These are phyloP conservation scores for Osmanthus fragrans DNA, from an alignment of 257 asterid genomes.

Conservation along the genomic window DNA sequence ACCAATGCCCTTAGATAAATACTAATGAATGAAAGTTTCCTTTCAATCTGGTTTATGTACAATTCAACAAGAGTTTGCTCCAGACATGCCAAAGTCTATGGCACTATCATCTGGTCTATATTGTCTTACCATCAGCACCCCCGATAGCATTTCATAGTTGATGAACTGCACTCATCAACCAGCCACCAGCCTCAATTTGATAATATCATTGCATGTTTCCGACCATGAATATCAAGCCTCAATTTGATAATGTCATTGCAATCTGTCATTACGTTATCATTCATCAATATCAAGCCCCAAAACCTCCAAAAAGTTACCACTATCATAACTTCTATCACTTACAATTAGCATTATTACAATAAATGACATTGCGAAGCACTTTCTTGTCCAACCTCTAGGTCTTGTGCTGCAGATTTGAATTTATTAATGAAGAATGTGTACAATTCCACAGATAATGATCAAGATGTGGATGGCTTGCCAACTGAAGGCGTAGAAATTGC, in stretches of 20 bases:
- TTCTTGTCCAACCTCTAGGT: conserved; percentile 2
- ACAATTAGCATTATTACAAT: conserved; percentile 3
- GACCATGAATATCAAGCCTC: no score
- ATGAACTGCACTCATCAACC: conserved; percentile 1
- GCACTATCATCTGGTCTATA: no score
- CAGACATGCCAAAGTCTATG: background rate
- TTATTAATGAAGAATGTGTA: conserved; percentile 20
- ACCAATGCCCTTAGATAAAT: background rate
- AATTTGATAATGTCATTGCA: background rate
- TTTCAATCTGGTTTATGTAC: background rate
- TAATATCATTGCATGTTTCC: background rate
- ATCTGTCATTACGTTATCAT: background rate
- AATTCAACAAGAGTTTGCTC: background rate
- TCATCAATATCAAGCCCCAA: background rate
- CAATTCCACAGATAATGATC: conserved; percentile 76
- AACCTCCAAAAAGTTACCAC: background rate
- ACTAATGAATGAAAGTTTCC: no score
- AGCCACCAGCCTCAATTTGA: background rate
- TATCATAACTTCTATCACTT: background rate
- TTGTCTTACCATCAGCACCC: background rate
- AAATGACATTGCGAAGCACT: background rate
- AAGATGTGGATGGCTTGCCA: conserved; percentile 83
- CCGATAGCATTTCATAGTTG: background rate
- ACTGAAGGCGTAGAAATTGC: conserved; percentile 93
- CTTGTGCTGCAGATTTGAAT: conserved; percentile 8